Percentiles rank a stretch among this genome's conserved stretches.
Evolutionary conservation across 169 alveolate species (phyloP).

Genomic region (Cystoisospora suis): DNA sequence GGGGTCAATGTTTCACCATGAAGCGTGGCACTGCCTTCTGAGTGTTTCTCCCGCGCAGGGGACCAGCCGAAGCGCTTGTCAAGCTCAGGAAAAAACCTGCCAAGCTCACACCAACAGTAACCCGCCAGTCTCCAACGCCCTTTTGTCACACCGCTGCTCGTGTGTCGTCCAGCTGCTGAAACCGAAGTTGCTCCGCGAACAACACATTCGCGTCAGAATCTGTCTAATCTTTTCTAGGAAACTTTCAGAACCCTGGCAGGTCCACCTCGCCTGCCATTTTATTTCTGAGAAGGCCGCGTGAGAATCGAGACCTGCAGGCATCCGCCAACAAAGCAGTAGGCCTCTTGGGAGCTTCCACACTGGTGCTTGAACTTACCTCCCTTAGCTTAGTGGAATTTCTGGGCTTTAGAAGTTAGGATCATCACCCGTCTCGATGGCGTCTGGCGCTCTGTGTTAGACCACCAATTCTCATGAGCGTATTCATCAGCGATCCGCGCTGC

Average conservation of each 20-base stretch:
- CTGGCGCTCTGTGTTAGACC: not conserved
- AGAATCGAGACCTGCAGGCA: conserved; percentile 27
- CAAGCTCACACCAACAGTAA: too few relatives aligned
- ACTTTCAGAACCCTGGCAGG: not conserved
- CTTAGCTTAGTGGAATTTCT: not conserved
- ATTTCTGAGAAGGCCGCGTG: conserved; percentile 8
- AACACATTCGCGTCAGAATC: not conserved
- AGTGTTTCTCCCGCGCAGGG: too few relatives aligned
- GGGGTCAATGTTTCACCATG: too few relatives aligned
- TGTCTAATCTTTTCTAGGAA: not conserved
- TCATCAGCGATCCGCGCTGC: too few relatives aligned
- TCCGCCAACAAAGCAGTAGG: not conserved
- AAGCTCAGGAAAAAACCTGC: too few relatives aligned
- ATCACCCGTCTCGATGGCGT: not conserved
- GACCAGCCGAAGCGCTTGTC: too few relatives aligned
- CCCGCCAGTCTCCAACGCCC: too few relatives aligned
- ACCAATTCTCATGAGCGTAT: not conserved
- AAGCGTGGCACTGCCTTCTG: too few relatives aligned
- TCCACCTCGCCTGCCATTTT: conserved; percentile 37
- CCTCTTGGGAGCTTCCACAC: not conserved
- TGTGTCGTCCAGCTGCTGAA: not conserved
- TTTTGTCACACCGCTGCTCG: not conserved
- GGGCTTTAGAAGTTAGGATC: not conserved
- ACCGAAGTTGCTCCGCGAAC: not conserved
- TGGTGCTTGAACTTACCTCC: not conserved